Base-by-base conservation (phyloP, 2,329 filamentous ascomycete species). In the Diplodia sapinea region DNA sequence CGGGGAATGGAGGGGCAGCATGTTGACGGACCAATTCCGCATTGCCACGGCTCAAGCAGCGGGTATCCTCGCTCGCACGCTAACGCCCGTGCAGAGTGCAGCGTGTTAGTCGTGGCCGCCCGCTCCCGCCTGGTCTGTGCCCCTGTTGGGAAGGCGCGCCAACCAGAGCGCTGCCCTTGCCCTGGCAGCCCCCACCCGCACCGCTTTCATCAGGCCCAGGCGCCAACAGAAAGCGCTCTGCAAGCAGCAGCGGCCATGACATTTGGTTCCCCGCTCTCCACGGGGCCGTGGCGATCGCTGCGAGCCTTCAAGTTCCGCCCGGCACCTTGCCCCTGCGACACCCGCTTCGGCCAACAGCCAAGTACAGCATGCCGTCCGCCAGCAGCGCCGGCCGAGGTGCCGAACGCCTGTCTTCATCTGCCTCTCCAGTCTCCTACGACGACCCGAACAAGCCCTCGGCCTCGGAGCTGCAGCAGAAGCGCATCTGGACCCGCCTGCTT, bases 401-500 rank as follows among this genome's bases (percentile, higher is more conserved):
- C 65, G 65, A 63, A 31, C 43, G 40, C 8, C 26, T 65, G 49
- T 65, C 62, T 29, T 29, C 61, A 17, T 47, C 47, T 20, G 43
- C 59, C 6, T 51, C 59, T 8, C 59, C 59, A 31, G 31, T 49
- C 55, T 68, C 57, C n/a, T 75, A 74, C 70, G 72, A 71, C 54
- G 72, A 74, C 67, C 70, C 71, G 55, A 68, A 73, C 65, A 74
- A 72, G 55, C 73, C 72, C 38, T 72, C 72, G 65, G 73, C 73
- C 68, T 69, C 69, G 50, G 70, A 72, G 50, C 72, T 70, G 38
- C 67, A 70, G 29, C 51, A 71, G 36, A 68, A 64, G 49, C 33
- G 66, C 38, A 47, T 68, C 23, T 68, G 66, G 66, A 12, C 49
- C 51, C 51, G 70, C 55, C 61, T 74, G 61, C 61, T 74, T 68